Base-by-base conservation (phyloP, 768 basidiomycete genomes). In the Leccinum pellstonianum region DNA sequence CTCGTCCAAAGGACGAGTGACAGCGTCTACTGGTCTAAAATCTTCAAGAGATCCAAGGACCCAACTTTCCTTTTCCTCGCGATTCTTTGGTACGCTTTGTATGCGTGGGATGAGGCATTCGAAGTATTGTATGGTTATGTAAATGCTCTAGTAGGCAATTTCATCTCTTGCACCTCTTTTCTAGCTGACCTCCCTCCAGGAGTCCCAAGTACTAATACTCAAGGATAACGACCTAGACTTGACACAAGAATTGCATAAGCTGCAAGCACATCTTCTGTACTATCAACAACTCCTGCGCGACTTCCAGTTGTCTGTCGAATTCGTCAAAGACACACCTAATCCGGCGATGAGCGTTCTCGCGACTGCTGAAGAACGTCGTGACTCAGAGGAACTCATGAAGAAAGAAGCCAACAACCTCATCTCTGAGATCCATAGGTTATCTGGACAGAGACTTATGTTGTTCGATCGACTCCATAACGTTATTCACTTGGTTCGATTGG, bases 81-180 rank as follows among this genome's bases (percentile, higher is more conserved):
- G 15, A 71, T 80, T 31, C 71, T 86, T 25, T 86, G 85, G 85
- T 83, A 84, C 63, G 79, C 82, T 0, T 63, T 85, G 6, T 86
- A 86, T 66, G 79, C 82, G 4, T 86, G 85, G 83, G 85, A 86
- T 56, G 84, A 86, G 66, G 76, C 81, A 1, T 75, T 86, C 19
- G 84, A 85, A 61, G 68, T 72, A 7, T 59, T 86, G 37, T 83
- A 83, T 64, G 60, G 64, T 5, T 81, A 86, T 62, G 80, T 86
- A 21, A 80, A 77, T 50, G 69, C 58, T 50, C 67, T 87, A 70
- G 83, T 84, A 68, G 21, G 81, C 15, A 9, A 37, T 27, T 15
- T 46, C 11, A 5, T 55, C 17, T 27, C 1, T 5, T 12, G 1
- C 3, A 11, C 2, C 19, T 21, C 25, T 25, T 19, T 11, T 38